Conservation (phyloP, 1,284 basidiomycete genomes). For the Ustilago cynodontis region DNA sequence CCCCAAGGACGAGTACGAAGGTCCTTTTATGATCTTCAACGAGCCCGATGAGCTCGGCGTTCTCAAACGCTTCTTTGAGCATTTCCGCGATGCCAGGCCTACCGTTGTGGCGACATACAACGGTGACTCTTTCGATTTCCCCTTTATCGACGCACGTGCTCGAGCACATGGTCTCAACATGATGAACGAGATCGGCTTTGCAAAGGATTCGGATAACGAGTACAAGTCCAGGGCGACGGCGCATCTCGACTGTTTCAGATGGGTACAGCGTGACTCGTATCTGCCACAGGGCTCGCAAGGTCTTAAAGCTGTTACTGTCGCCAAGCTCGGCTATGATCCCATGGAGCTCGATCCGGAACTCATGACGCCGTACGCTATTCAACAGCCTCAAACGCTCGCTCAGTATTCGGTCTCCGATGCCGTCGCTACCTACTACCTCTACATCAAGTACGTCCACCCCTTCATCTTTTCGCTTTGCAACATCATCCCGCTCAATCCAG, state of each 20-base stretch:
- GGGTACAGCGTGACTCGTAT: constrained; percentile 99
- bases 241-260: constrained; percentile 99
- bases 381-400: constrained; percentile 93
- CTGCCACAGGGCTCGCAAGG: constrained; percentile 98
- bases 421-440: constrained; percentile 98
- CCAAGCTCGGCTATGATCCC: constrained; percentile 96
- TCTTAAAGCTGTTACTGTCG: constrained; percentile 95
- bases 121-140: constrained; percentile 99
- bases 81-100: constrained; percentile 90
- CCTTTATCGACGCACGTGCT: constrained; percentile 91
- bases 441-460: constrained; percentile 99
- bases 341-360: constrained; percentile 98
- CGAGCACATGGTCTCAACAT: constrained; percentile 93
- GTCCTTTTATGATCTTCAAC: constrained; percentile 96
- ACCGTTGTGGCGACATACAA: constrained; percentile 99
- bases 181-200: constrained; percentile 94
- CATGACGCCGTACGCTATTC: constrained; percentile 99
- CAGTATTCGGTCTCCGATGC: constrained; percentile 99
- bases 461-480: constrained; percentile 99
- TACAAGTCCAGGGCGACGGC: constrained; percentile 93
- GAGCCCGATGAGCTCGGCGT: constrained; percentile 84
- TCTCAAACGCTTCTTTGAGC: constrained; percentile 86
- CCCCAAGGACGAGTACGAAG: constrained; percentile 96
- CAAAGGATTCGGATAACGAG: constrained; percentile 91
- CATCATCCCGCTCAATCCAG: constrained; percentile 96